Evolutionary conservation across 345 rosid species (phyloP).

Genomic region (Salix koriyanagi): DNA sequence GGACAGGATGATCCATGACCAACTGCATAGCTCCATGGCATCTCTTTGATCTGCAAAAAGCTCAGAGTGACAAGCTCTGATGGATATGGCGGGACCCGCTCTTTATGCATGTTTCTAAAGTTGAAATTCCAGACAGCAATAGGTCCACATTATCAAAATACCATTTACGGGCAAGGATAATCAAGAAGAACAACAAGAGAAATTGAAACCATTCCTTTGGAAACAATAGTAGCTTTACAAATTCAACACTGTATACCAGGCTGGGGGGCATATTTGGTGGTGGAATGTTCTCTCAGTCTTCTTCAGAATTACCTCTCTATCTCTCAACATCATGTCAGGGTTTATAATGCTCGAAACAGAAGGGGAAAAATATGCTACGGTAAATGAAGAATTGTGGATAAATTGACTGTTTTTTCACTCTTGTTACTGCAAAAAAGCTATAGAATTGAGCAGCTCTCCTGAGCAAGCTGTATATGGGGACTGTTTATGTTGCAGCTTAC

Average conservation of each 20-base stretch:
- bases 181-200: background rate
- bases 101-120: background rate
- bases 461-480: background rate
- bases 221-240: conserved; percentile 1
- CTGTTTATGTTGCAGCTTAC: background rate
- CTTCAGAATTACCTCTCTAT: background rate
- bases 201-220: background rate
- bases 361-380: background rate
- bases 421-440: background rate
- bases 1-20: background rate
- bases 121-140: background rate
- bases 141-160: background rate
- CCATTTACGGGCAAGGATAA: background rate
- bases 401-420: background rate
- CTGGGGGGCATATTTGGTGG: background rate
- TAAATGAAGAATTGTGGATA: background rate
- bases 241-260: conserved; percentile 3
- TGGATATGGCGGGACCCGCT: background rate
- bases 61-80: background rate
- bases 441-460: background rate
- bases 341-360: background rate
- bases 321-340: background rate
- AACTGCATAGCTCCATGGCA: background rate
- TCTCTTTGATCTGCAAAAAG: background rate
- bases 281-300: background rate